phyloP scores from a whole-genome alignment of 805 yeast species.

The Jamesozyma gamospora region DNA sequence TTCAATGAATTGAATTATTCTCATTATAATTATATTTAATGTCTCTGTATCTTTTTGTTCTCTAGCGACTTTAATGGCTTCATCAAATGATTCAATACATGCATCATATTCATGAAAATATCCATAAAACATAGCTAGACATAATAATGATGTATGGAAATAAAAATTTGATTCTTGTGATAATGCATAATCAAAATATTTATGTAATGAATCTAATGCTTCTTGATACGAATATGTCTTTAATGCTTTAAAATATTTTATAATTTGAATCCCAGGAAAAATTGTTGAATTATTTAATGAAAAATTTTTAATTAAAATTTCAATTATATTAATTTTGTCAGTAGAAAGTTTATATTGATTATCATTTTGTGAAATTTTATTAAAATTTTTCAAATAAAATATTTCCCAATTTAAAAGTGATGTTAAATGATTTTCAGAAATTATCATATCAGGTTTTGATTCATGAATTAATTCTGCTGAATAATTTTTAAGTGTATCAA shows the following conservation, averaged over 20 bases:
- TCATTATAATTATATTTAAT: conserved; percentile 58
- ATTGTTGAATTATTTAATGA: conserved; percentile 17
- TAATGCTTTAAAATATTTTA: conserved; percentile 15
- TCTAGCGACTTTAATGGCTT: conserved; percentile 79
- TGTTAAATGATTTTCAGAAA: conserved; percentile 16
- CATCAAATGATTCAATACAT: conserved; percentile 73
- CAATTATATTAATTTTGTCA: background rate
- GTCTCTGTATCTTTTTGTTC: conserved; percentile 72
- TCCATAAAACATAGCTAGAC: conserved; percentile 62
- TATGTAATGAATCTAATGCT: conserved; percentile 44
- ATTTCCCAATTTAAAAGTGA: conserved; percentile 18
- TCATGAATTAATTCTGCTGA: background rate
- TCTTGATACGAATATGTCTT: conserved; percentile 18
- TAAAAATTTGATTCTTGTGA: conserved; percentile 48
- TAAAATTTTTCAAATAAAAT: background rate
- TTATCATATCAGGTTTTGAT: background rate
- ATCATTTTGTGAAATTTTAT: background rate
- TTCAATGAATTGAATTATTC: conserved; percentile 63
- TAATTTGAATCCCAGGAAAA: conserved; percentile 21
- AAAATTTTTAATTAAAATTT: conserved; percentile 2
- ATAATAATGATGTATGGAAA: conserved; percentile 68
- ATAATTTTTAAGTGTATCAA: conserved; percentile 1
- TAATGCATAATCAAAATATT: conserved; percentile 66
- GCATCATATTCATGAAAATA: conserved; percentile 55
- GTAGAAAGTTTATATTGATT: background rate